A percentile compares a stretch with the other conserved stretches of the same genome.
phyloP scores from a whole-genome alignment of 179 eudicot genomes.

The Drosera spatulata region DNA sequence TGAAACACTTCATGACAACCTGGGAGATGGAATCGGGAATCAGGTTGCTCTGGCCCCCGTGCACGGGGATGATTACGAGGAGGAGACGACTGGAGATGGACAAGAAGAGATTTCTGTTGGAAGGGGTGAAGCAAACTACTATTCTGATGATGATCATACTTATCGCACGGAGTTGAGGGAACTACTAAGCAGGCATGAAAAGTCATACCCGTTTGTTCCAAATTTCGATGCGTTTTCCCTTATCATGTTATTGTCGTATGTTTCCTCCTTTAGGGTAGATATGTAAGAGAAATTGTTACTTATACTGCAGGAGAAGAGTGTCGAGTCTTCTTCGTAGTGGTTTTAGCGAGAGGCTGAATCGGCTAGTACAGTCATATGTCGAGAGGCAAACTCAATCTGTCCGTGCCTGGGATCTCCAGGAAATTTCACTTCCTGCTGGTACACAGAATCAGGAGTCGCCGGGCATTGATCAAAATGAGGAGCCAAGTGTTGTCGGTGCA shows the following conservation, averaged over 20 bases:
- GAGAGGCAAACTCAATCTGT: slow-evolving; percentile 72
- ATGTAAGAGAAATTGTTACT: slow-evolving; percentile 4
- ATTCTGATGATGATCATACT: slow-evolving; percentile 89
- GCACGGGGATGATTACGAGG: slow-evolving; percentile 49
- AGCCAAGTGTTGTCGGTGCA: slow-evolving; percentile 28
- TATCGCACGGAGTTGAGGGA: slow-evolving; percentile 90
- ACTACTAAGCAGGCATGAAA: slow-evolving; percentile 70
- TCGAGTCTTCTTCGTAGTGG: slow-evolving; percentile 96
- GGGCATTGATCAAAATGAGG: slow-evolving; percentile 41
- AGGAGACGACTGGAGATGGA: slow-evolving; percentile 45
- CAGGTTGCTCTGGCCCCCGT: slow-evolving; percentile 30
- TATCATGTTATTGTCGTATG: not conserved
- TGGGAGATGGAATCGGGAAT: slow-evolving; percentile 30
- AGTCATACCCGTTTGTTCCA: not conserved
- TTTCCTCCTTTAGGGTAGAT: not conserved
- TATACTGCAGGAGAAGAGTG: slow-evolving; percentile 69
- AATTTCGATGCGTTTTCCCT: not conserved
- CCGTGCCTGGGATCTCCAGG: slow-evolving; percentile 78
- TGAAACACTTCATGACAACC: slow-evolving; percentile 28
- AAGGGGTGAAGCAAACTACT: slow-evolving; percentile 56
- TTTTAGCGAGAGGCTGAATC: slow-evolving; percentile 92
- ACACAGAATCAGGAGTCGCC: slow-evolving; percentile 40
- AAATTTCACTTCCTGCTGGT: slow-evolving; percentile 50
- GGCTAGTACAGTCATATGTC: slow-evolving; percentile 83
- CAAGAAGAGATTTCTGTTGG: slow-evolving; percentile 42